These are phyloP conservation scores for Cystobasidium onofrii DNA, from an alignment of 768 basidiomycete species.

Conservation along the genomic window DNA sequence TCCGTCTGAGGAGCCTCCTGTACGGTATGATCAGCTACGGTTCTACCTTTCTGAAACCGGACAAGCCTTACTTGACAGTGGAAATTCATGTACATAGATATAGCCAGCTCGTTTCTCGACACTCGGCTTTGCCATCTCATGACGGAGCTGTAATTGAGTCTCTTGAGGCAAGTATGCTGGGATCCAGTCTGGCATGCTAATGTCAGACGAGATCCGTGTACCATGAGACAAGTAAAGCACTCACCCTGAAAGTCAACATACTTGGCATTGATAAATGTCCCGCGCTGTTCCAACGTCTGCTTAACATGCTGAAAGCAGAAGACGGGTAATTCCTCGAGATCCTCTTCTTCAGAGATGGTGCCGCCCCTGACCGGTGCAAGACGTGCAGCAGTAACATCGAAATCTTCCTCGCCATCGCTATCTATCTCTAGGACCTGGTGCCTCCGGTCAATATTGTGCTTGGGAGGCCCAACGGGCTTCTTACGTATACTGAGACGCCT, in stretches of 20 bases:
- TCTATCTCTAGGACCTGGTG: not conserved
- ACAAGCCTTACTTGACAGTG: not conserved
- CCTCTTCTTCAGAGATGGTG: slow-evolving; percentile 1
- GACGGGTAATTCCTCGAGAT: slow-evolving; percentile 24
- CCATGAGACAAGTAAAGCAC: not conserved
- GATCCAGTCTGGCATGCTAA: slow-evolving; percentile 27
- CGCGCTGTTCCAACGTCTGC: slow-evolving; percentile 32
- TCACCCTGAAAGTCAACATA: slow-evolving; percentile 26
- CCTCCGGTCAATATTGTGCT: not conserved
- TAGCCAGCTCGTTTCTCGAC: slow-evolving; percentile 11
- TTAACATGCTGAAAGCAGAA: slow-evolving; percentile 34
- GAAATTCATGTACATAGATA: slow-evolving; percentile 34
- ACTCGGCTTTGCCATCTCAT: slow-evolving; percentile 31
- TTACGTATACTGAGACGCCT: slow-evolving; percentile 19
- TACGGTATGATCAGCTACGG: not conserved
- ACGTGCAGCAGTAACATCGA: not conserved
- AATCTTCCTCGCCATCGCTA: not conserved
- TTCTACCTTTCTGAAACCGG: not conserved
- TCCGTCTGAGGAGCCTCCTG: not conserved
- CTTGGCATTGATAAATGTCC: slow-evolving; percentile 15
- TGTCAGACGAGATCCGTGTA: not conserved
- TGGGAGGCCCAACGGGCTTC: not conserved
- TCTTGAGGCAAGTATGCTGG: slow-evolving; percentile 23
- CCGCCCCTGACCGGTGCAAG: not conserved
- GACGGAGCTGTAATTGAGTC: slow-evolving; percentile 32